Percentiles rank a stretch among this genome's conserved stretches.
Evolutionary conservation across 2,329 filamentous ascomycete genomes (phyloP).

Genomic region (Tolypocladium tundrense): DNA sequence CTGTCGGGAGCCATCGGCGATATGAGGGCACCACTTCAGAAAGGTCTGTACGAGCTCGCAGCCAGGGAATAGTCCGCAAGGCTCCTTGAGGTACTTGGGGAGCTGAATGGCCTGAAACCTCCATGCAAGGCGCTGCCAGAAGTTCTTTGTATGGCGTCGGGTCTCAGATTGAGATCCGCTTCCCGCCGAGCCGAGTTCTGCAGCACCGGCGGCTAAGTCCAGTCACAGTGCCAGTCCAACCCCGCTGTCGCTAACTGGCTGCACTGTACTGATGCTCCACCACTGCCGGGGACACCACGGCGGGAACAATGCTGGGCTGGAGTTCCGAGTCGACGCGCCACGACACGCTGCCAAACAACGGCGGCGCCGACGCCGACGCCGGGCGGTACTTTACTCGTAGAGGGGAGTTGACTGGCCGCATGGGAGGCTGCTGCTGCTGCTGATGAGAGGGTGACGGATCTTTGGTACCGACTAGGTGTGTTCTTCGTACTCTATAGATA

Average conservation of each 20-base stretch:
- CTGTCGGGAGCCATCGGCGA: neutral
- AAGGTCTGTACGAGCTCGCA: neutral
- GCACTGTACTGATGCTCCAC: neutral
- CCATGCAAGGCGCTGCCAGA: neutral
- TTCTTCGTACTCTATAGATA: too few relatives aligned
- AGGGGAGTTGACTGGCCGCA: too few relatives aligned
- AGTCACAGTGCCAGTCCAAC: too few relatives aligned
- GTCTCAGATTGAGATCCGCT: neutral
- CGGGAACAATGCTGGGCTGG: neutral
- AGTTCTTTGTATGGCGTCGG: neutral
- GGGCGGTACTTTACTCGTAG: neutral
- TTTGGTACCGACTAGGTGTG: too few relatives aligned
- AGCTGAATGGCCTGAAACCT: neutral
- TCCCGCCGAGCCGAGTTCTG: neutral
- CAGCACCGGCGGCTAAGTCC: too few relatives aligned
- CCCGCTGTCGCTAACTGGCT: too few relatives aligned
- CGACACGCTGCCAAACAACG: neutral
- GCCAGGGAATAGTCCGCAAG: neutral
- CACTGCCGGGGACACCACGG: too few relatives aligned
- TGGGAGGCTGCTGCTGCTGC: neutral
- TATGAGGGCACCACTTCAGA: neutral
- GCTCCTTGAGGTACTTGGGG: neutral
- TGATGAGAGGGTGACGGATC: neutral
- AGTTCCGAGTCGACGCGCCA: too few relatives aligned
- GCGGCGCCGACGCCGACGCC: neutral